Evolutionary conservation across 139 green algal genomes (phyloP), one percentile per base, ranked within the genome.

Genomic region (Helicosporidium sp.): DNA sequence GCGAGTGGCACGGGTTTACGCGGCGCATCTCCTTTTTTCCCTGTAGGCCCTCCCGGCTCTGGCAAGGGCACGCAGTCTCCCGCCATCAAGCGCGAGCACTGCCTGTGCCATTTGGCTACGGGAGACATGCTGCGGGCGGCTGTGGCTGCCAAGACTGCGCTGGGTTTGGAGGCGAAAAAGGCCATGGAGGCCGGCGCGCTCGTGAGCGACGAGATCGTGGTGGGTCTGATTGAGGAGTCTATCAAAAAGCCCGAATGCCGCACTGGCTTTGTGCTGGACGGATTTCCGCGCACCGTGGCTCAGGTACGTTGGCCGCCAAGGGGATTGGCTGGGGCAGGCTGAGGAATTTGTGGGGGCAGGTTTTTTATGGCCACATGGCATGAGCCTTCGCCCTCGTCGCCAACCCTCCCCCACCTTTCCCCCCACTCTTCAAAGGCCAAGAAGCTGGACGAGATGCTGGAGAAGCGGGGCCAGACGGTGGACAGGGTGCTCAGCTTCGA

Each of bases 81-180:
- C 2, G 66, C 70, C 19, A 85, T 97, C 47, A 95, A 94, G 64
- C 72, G 81, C 54, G 89, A 96, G 26, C 72, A 94, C 68, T 97
- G 89, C 72, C 54, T 96, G 50, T 98, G 89, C 68, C 89, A 97
- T 58, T 56, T 98, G 20, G 86, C 88, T 15, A 98, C 89, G 0
- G 86, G 84, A n/a, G 84, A 94, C 62, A 83, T 94, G 82, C 77
- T 93, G 19, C 55, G 84, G 7, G 82, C 84, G 16, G 85, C 85
- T 6, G 84, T 95, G 7, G 71, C 77, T 1, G 75, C 75, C 19
- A 76, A 78, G 53, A 82, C 72, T 1, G 64, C 74, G 2, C 61
- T 91, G n/a, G 80, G 80, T 10, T 19, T 78, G 18, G 72, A 91
- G 74, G 83, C 87, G 31, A 96, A 97, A 67, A 87, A 92, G 56